Evolutionary conservation across 2,329 filamentous ascomycete species (phyloP).

Genomic region (Nakataea oryzae): DNA sequence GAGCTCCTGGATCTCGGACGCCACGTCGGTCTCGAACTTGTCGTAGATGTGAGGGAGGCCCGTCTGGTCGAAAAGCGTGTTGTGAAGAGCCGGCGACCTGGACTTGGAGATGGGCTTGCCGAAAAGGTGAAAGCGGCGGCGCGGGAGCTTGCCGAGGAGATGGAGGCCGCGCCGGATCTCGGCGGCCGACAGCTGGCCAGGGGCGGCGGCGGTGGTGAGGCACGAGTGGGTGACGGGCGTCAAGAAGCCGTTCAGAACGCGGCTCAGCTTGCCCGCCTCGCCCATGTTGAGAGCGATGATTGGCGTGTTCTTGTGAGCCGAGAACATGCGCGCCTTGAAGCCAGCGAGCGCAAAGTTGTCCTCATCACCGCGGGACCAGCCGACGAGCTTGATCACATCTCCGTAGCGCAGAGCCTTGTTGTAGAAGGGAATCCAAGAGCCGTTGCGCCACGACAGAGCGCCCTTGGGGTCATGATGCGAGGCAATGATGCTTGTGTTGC

Average conservation of each 20-base stretch:
- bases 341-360: constrained; percentile 79
- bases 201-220: constrained; percentile 87
- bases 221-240: constrained; percentile 86
- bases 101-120: constrained; percentile 76
- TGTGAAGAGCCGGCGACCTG: constrained; percentile 82
- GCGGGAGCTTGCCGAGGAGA: constrained; percentile 66
- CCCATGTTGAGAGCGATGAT: constrained; percentile 97
- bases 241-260: constrained; percentile 84
- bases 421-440: constrained; percentile 85
- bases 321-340: constrained; percentile 69
- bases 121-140: constrained; percentile 76
- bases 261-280: constrained; percentile 71
- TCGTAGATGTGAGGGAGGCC: constrained; percentile 82
- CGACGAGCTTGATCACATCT: constrained; percentile 90
- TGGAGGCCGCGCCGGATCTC: constrained; percentile 76
- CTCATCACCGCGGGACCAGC: constrained; percentile 61
- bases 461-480: constrained; percentile 87
- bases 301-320: constrained; percentile 60
- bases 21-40: constrained; percentile 61
- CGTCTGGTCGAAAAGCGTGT: constrained; percentile 63
- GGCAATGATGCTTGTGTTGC: constrained; percentile 60
- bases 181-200: constrained; percentile 80
- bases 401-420: constrained; percentile 84
- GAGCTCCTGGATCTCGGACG: constrained; percentile 47
- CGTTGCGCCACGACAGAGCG: constrained; percentile 76